Base-by-base conservation (phyloP, 2,329 filamentous ascomycete genomes). In the Cladorrhinum sp. region DNA sequence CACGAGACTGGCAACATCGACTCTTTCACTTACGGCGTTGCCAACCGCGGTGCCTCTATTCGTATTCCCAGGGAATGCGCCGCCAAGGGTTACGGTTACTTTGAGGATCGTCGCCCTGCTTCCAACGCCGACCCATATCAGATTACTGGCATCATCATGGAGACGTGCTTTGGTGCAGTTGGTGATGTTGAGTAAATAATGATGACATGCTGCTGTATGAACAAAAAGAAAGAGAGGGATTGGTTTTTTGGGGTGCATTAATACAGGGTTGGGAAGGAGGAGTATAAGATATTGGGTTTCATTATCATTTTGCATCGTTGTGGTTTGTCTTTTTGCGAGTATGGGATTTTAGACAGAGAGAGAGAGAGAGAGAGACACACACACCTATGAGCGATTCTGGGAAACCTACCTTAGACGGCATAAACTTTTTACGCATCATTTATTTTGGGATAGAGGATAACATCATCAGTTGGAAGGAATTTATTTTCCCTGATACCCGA, bases 1-100 rank as follows among this genome's bases (percentile, higher is more conserved):
- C 92, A 97, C 79, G 95, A 99, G 87, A 99, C 95, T 10, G 93
- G 93, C 51, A 86, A 83, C 70, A 97, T 96, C 73, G 93, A 99
- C 74, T 85, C 89, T 76, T 99, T 99, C 85, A 87, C 86, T 69
- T 98, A 88, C 78, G 93, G 95, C 74, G 88, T 98, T 64, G 95
- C 95, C 76, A 93, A 98, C 88, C 92, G 95, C 78, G 95, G 93
- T 72, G 89, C 91, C 62, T 96, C 90, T 9, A 93, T 98, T 72
- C 91, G 95, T 76, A 95, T 99, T 60, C 71, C 72, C 50, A 66
- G 71, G 18, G 84, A 89, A 70, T 85, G 85, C 72, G 91, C 87
- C 58, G 87, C 86, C 72, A 88, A 93, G 74, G 88, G 90, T 78
- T 56, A 57, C 50, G 62, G 62, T 25, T 60, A 62, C 53, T 59